These are phyloP conservation scores for Sugiyamaella castrensis DNA, from an alignment of 1,139 yeast genomes.

Conservation along the genomic window DNA sequence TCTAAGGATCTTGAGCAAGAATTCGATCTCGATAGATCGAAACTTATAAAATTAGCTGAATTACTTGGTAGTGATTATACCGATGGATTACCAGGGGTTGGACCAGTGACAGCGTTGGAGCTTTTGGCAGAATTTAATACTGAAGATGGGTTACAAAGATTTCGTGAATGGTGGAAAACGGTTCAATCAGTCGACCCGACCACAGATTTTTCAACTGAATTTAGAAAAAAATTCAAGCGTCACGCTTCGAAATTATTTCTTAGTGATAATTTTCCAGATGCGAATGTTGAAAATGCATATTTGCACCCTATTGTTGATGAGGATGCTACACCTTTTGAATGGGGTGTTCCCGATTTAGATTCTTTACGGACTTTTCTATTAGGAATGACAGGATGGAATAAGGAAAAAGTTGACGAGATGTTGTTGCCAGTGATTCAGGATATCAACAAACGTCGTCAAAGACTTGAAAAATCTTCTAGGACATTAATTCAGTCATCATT, in stretches of 20 bases:
- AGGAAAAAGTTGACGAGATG: conserved; percentile 73
- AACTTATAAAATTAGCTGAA: conserved; percentile 74
- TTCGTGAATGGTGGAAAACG: conserved; percentile 56
- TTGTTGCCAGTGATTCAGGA: conserved; percentile 85
- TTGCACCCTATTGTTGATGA: conserved; percentile 75
- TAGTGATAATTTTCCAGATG: conserved; percentile 67
- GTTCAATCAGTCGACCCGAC: conserved; percentile 41
- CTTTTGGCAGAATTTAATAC: conserved; percentile 79
- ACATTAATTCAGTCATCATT: conserved; percentile 34
- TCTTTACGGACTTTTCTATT: conserved; percentile 67
- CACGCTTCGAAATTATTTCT: conserved; percentile 64
- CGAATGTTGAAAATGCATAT: conserved; percentile 69
- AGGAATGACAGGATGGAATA: conserved; percentile 78
- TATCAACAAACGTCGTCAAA: conserved; percentile 54
- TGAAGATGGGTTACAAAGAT: conserved; percentile 37
- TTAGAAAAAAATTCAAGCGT: conserved; percentile 48
- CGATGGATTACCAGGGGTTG: conserved; percentile 85
- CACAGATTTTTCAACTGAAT: conserved; percentile 24
- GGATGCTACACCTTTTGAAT: conserved; percentile 70
- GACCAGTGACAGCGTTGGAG: conserved; percentile 92
- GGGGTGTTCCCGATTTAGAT: conserved; percentile 91
- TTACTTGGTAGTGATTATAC: conserved; percentile 93
- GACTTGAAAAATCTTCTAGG: conserved; percentile 21
- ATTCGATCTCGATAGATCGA: conserved; percentile 60
- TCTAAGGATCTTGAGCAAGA: conserved; percentile 56